Conservation (phyloP, 2,329 filamentous ascomycete species). For the Thelonectria rubi region DNA sequence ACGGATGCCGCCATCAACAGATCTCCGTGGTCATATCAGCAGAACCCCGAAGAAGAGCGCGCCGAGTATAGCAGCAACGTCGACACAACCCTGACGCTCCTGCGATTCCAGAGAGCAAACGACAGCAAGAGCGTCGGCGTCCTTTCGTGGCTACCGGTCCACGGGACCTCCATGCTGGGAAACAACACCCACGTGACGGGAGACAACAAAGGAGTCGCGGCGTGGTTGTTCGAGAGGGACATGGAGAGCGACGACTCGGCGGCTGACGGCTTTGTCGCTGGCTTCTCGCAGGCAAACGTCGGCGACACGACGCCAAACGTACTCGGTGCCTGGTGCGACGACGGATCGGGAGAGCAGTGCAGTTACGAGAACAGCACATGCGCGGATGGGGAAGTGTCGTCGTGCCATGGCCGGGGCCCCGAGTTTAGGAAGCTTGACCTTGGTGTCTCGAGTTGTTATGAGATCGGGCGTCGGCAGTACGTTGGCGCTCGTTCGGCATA, state of each 20-base stretch:
- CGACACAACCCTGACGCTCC: conserved; percentile 73
- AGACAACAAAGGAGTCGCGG: conserved; percentile 97
- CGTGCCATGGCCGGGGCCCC: conserved; percentile 79
- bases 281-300: conserved; percentile 91
- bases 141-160: conserved; percentile 90
- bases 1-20: conserved; percentile 86
- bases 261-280: conserved; percentile 79
- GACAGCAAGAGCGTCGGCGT: conserved; percentile 82
- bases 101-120: conserved; percentile 78
- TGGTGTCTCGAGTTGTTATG: conserved; percentile 77
- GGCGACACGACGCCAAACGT: conserved; percentile 92
- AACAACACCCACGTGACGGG: conserved; percentile 92
- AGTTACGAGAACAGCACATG: conserved; percentile 87
- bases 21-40: conserved; percentile 86
- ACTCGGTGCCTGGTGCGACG: conserved; percentile 88
- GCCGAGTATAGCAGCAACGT: conserved; percentile 67
- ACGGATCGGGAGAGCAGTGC: conserved; percentile 77
- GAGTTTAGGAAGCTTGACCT: conserved; percentile 73
- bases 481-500: conserved; percentile 61
- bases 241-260: conserved; percentile 63
- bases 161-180: conserved; percentile 88
- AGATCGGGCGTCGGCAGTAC: conserved; percentile 79
- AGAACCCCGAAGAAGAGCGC: conserved; percentile 82
- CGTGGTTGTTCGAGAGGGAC: conserved; percentile 82
- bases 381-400: conserved; percentile 71